Base-by-base conservation (phyloP, 306 rosid species). In the Urtica urens region DNA sequence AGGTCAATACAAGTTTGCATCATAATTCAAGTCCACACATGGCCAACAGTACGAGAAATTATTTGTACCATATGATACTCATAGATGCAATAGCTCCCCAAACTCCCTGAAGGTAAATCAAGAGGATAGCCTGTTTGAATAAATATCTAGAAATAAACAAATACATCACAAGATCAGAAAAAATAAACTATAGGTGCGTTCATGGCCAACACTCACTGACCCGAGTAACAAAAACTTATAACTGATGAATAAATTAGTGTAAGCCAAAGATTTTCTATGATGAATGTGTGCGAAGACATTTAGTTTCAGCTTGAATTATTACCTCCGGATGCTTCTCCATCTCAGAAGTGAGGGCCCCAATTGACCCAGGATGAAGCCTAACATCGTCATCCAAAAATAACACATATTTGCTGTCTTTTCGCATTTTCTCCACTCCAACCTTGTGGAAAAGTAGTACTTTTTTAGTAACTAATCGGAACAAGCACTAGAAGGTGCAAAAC, bases 51-150 rank as follows among this genome's bases (percentile, higher is more conserved):
- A 51, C 16, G 34, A 18, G 4, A 49, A 15, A 9, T 9, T 34
- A 23, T 21, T 35, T 57, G 41, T 85, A 92, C 99, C 99, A 92
- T 92, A 66, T 92, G 96, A 62, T 85, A 92, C 76, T 92, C 99
- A 61, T 92, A 85, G 29, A 92, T 92, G 75, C 99, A 92, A 53
- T 92, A 92, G 68, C 99, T 92, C 46, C 99, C 99, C 57, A 92
- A 69, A 75, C 93, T 92, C 63, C 99, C 96, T 5, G 99, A 92
- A 63, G 99, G 99, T 55, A 92, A 61, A 70, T 92, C 99, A 51
- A 92, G 94, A 63, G 99, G 99, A 68, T 86, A 92, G 61, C 99
- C 99, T 42, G 99, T 92, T 85, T 92, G 99, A 68, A 92, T 86
- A 60, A 92, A 92, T 82, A 92, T 86, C 99, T 92, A 87, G 58